phyloP scores from a whole-genome alignment of 75 land plant genomes.

The Cupressus sempervirens region DNA sequence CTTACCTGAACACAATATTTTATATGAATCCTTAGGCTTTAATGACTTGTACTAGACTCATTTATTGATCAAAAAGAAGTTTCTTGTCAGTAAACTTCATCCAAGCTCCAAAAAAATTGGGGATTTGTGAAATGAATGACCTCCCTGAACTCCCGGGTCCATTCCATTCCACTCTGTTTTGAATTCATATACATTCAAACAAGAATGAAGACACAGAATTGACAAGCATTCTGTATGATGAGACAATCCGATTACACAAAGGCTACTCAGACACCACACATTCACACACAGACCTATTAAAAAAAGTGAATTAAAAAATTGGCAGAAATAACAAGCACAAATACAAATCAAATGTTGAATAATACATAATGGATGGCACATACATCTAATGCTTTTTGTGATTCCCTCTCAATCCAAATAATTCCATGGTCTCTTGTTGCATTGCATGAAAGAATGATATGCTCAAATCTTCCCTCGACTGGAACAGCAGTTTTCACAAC shows the following conservation, averaged over 20 bases:
- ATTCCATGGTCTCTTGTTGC: slow-evolving; percentile 39
- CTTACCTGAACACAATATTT: background rate
- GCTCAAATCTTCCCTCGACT: slow-evolving; percentile 47
- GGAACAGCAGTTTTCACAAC: slow-evolving; percentile 34
- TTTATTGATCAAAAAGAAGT: background rate
- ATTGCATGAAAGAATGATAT: slow-evolving; percentile 40
- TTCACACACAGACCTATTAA: background rate
- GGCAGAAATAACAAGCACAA: background rate
- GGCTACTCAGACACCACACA: background rate
- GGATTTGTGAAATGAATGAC: background rate
- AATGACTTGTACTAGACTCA: background rate
- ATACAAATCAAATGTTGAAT: background rate
- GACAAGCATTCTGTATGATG: background rate
- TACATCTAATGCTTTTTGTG: slow-evolving; percentile 40
- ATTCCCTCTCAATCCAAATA: slow-evolving; percentile 29
- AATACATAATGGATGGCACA: background rate
- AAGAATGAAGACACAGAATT: background rate
- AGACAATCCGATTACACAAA: background rate
- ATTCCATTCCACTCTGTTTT: background rate
- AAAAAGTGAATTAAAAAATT: background rate
- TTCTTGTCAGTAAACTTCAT: background rate
- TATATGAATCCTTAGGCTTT: background rate
- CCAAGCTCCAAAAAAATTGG: background rate
- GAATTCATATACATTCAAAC: background rate
- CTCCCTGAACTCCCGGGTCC: background rate